phyloP scores from a whole-genome alignment of 768 basidiomycete species.

The Naganishia vishniacii region DNA sequence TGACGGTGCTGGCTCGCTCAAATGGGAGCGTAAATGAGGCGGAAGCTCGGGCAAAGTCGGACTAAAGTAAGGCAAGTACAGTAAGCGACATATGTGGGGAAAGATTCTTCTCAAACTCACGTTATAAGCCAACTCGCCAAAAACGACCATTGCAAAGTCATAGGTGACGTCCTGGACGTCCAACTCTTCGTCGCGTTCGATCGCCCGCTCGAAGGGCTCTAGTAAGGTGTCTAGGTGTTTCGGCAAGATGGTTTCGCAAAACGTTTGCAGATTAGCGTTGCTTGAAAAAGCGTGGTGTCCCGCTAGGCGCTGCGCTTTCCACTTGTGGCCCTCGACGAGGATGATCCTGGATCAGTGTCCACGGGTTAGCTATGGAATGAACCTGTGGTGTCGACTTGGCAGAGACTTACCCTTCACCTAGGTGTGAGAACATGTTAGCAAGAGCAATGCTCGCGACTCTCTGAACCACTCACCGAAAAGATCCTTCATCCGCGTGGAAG shows the following conservation, averaged over 20 bases:
- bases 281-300: conserved; percentile 28
- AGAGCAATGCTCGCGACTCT: background rate
- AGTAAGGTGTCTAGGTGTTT: conserved; percentile 23
- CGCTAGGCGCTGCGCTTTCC: conserved; percentile 33
- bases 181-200: conserved; percentile 11
- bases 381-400: too few relatives aligned
- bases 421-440: background rate
- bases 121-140: conserved; percentile 37
- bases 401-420: conserved; percentile 24
- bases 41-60: conserved; percentile 24
- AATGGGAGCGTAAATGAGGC: conserved; percentile 26
- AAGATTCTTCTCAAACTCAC: conserved; percentile 23
- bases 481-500: conserved; percentile 26
- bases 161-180: conserved; percentile 29
- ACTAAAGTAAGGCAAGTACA: background rate
- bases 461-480: conserved; percentile 29
- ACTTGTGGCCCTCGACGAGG: conserved; percentile 26
- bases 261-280: conserved; percentile 23
- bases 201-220: background rate
- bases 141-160: conserved; percentile 31
- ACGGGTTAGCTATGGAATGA: too few relatives aligned
- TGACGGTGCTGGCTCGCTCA: conserved; percentile 23
- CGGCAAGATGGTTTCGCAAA: conserved; percentile 29
- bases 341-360: conserved; percentile 34
- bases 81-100: background rate